Percentiles rank a stretch among this genome's conserved stretches.
These are phyloP conservation scores for Vitis amurensis DNA, from an alignment of 164 flowering plant genomes.

Conservation along the genomic window DNA sequence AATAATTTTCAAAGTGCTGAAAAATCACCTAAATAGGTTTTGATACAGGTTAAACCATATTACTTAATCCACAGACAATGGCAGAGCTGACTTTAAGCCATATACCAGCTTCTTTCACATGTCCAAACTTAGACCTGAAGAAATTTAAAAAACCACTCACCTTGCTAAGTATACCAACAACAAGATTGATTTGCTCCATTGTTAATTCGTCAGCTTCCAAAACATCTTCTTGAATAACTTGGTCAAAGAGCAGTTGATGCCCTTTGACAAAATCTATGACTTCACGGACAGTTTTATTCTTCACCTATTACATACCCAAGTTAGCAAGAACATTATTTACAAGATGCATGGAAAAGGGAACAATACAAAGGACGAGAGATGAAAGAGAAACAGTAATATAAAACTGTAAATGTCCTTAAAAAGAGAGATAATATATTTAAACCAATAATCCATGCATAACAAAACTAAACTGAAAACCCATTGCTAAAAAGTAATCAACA, in stretches of 20 bases:
- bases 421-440: too few relatives aligned
- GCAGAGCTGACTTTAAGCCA: background rate
- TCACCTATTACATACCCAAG: slow-evolving; percentile 46
- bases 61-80: background rate
- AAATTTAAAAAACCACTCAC: slow-evolving; percentile 32
- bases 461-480: too few relatives aligned
- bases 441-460: too few relatives aligned
- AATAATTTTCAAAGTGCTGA: too few relatives aligned
- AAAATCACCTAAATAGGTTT: too few relatives aligned
- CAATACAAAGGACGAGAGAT: background rate
- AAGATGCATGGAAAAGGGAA: background rate
- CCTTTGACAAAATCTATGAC: slow-evolving; percentile 74
- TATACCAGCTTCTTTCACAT: background rate
- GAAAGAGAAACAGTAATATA: background rate
- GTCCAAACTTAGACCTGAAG: background rate
- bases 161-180: slow-evolving; percentile 90
- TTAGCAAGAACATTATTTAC: background rate
- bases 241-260: slow-evolving; percentile 78
- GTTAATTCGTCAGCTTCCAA: slow-evolving; percentile 59
- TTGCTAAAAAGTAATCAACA: too few relatives aligned
- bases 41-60: background rate
- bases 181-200: slow-evolving; percentile 80
- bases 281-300: slow-evolving; percentile 85
- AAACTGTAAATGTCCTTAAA: too few relatives aligned
- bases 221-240: slow-evolving; percentile 68